phyloP scores from a whole-genome alignment of 805 yeast genomes.

The Torulaspora maleeae region DNA sequence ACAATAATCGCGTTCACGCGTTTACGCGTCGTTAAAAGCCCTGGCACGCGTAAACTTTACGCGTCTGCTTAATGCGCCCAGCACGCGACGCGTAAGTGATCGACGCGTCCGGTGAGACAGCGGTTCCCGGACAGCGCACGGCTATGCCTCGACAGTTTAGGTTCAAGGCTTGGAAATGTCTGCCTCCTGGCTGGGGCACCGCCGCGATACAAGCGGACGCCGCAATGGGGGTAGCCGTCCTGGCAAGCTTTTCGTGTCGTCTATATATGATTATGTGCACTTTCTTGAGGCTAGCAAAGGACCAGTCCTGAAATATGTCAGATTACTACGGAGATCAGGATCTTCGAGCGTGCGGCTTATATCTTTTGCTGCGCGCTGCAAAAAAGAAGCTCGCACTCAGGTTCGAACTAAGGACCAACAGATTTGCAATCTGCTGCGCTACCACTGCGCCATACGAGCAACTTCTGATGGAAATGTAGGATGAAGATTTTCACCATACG shows the following conservation, averaged over 20 bases:
- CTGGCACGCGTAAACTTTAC: slow-evolving; percentile 3
- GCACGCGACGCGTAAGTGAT: not conserved
- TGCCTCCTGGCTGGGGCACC: no score
- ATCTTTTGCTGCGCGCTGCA: slow-evolving; percentile 11
- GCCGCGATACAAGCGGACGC: no score
- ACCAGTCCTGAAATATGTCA: no score
- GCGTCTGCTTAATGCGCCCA: not conserved
- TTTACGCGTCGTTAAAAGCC: slow-evolving; percentile 2
- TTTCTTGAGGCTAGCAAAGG: no score
- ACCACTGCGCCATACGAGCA: slow-evolving; percentile 93
- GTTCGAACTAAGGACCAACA: slow-evolving; percentile 96
- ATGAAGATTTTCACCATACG: not conserved
- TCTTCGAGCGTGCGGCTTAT: no score
- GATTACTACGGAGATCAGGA: no score
- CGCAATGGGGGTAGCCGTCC: no score
- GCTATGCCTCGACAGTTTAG: not conserved
- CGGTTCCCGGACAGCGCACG: not conserved
- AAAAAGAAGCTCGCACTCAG: slow-evolving; percentile 77
- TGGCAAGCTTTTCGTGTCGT: no score
- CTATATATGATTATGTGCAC: no score
- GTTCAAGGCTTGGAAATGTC: slow-evolving; percentile 6
- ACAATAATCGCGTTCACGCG: slow-evolving; percentile 10
- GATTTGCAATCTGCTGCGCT: slow-evolving; percentile 99
- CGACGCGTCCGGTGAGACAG: not conserved
- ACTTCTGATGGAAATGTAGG: not conserved